Evolutionary conservation across 1,139 yeast species (phyloP).

Genomic region (Diutina neorugosa): DNA sequence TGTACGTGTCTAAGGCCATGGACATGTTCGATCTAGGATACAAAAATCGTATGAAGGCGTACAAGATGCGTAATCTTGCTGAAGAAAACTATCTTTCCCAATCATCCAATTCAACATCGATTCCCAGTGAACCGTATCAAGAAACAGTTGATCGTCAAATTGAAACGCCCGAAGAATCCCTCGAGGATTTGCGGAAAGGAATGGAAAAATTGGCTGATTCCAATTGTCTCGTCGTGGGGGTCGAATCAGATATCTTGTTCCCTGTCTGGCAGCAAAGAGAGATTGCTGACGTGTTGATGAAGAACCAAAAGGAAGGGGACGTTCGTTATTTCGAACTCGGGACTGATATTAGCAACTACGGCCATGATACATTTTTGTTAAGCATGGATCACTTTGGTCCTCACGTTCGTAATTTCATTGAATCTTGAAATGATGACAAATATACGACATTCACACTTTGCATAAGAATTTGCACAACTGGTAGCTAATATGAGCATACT

Average conservation of each 20-base stretch:
- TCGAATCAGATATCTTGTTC: constrained; percentile 80
- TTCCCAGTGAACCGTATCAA: constrained; percentile 29
- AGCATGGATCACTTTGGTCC: constrained; percentile 72
- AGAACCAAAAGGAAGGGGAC: constrained; percentile 18
- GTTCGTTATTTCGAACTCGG: constrained; percentile 54
- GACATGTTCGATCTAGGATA: constrained; percentile 78
- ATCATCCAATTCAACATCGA: constrained; percentile 7
- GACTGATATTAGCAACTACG: constrained; percentile 65
- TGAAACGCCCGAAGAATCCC: constrained; percentile 39
- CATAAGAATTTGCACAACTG: too few species aligned
- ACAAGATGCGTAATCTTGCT: constrained; percentile 24
- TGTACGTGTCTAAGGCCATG: constrained; percentile 89
- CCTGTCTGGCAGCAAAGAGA: constrained; percentile 95
- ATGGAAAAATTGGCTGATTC: constrained; percentile 49
- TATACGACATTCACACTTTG: too few species aligned
- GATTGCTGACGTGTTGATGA: constrained; percentile 47
- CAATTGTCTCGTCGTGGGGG: constrained; percentile 73
- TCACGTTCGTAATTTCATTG: constrained; percentile 48
- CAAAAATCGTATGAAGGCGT: constrained; percentile 32
- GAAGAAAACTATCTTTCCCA: constrained; percentile 9
- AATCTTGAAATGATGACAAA: neutral
- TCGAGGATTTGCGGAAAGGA: constrained; percentile 54
- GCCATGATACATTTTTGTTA: constrained; percentile 82
- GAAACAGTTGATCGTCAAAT: constrained; percentile 31
- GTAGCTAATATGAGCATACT: too few species aligned